Evolutionary conservation across 345 rosid genomes (phyloP), one percentile per base, ranked within the genome.

Genomic region (Eucalyptus pauciflora): DNA sequence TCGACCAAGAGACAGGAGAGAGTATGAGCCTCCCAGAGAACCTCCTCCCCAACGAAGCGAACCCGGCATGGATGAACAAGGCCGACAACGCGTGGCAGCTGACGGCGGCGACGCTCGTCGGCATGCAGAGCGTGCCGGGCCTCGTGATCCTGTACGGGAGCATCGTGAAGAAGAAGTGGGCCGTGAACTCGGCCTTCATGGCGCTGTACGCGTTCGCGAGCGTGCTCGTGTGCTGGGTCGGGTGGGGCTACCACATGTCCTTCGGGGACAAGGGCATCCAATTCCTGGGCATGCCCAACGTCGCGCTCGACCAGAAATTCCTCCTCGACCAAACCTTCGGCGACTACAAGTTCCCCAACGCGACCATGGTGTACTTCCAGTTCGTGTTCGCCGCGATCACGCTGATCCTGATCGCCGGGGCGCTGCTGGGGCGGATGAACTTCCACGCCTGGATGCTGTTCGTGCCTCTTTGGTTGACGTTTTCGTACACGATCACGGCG

Each of bases 91-190:
- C 96, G 5, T 95, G 97, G 96, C 96, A 94, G 89, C 93, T 95
- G 50, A 95, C 96, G 1, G 96, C 95, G 0, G 95, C 95, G 1
- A 95, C 97, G 7, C 92, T 94, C 0, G 97, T 94, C 4, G 96
- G 97, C 67, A 89, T 95, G 20, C 97, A 95, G 91, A 95, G 96
- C 50, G 96, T 95, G 29, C 96, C 94, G 3, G 97, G 96, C 10
- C 91, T 95, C 1, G 96, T 95, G 54, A 95, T 95, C 50, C 94
- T 95, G 5, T 94, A 95, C 86, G 96, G 96, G 1, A 94, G 96
- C 94, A 94, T 95, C 25, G 95, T 95, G 27, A 94, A 95, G 89
- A 95, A 95, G 94, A 94, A 95, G 89, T 94, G 97, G 96, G 97
- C 96, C 0, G 96, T 95, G 13, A 95, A 95, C 94, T 94, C 94